Conservation (phyloP, 768 basidiomycete species). For the Leccinellum luteum region DNA sequence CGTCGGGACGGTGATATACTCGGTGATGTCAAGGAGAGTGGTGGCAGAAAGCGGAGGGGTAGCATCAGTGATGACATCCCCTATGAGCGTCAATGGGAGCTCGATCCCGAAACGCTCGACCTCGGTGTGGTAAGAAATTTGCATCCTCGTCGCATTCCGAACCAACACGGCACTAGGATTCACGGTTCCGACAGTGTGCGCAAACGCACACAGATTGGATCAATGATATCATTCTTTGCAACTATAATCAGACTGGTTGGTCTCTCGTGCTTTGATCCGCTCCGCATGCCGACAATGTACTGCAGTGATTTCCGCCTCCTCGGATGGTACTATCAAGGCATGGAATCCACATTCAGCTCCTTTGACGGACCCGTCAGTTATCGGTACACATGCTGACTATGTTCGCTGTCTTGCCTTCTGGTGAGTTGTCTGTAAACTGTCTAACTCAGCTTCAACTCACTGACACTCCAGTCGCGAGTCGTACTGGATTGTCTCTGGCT, state of each 20-base stretch:
- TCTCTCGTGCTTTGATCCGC: conserved; percentile 5
- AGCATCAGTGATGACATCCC: conserved; percentile 40
- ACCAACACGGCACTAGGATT: conserved; percentile 36
- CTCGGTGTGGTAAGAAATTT: conserved; percentile 46
- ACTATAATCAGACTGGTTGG: conserved; percentile 84
- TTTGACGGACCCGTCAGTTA: conserved; percentile 57
- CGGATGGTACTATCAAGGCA: conserved; percentile 90
- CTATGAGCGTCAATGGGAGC: conserved; percentile 78
- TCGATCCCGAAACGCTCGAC: conserved; percentile 53
- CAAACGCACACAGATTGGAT: conserved; percentile 96
- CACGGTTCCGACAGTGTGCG: conserved; percentile 80
- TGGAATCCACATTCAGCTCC: conserved; percentile 81
- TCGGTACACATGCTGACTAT: conserved; percentile 84
- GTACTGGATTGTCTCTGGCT: conserved; percentile 89
- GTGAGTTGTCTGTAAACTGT: conserved; percentile 34
- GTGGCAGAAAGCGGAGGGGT: conserved; percentile 33
- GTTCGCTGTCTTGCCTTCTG: conserved; percentile 77
- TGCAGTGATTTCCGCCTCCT: conserved; percentile 87
- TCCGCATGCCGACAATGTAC: conserved; percentile 6
- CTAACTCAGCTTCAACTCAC: conserved; percentile 10
- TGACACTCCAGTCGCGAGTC: conserved; percentile 57
- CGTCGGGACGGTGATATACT: conserved; percentile 74
- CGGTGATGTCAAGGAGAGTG: conserved; percentile 60
- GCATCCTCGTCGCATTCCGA: background rate
- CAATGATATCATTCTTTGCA: conserved; percentile 90